A percentile compares a stretch with the other conserved stretches of the same genome.
Conservation (phyloP, 2,329 filamentous ascomycete genomes). For the Nemania abortiva region DNA sequence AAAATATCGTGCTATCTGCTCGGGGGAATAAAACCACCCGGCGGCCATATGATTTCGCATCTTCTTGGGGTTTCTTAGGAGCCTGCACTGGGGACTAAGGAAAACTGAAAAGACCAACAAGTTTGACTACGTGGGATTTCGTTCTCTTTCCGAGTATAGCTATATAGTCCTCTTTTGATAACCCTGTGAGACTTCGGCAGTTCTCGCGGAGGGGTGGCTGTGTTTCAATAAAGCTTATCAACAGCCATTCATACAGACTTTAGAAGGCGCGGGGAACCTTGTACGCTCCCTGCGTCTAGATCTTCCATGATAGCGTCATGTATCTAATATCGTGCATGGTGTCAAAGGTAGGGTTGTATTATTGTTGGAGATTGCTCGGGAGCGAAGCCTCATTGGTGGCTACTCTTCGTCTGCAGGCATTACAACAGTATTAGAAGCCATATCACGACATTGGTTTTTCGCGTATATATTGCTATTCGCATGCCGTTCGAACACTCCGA, state of each 20-base stretch:
- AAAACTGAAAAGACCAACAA: background rate
- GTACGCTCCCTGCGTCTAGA: conserved; percentile 2
- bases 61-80: background rate
- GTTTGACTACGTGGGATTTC: background rate
- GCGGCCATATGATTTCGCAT: conserved; percentile 43
- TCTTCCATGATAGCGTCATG: background rate
- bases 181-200: conserved; percentile 12
- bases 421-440: background rate
- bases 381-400: conserved; percentile 5
- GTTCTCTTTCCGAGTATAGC: too few relatives aligned
- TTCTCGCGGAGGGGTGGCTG: conserved; percentile 7
- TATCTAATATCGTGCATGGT: background rate
- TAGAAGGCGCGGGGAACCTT: conserved; percentile 22
- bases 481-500: background rate
- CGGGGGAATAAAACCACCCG: conserved; percentile 47
- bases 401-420: background rate
- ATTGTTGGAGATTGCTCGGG: background rate
- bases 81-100: background rate
- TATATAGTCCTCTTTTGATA: background rate
- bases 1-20: conserved; percentile 52
- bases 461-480: background rate
- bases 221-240: conserved; percentile 13
- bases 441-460: background rate
- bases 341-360: background rate
- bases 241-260: background rate